Conservation (phyloP, 73 alveolate species). For the Breviolum minutum region DNA sequence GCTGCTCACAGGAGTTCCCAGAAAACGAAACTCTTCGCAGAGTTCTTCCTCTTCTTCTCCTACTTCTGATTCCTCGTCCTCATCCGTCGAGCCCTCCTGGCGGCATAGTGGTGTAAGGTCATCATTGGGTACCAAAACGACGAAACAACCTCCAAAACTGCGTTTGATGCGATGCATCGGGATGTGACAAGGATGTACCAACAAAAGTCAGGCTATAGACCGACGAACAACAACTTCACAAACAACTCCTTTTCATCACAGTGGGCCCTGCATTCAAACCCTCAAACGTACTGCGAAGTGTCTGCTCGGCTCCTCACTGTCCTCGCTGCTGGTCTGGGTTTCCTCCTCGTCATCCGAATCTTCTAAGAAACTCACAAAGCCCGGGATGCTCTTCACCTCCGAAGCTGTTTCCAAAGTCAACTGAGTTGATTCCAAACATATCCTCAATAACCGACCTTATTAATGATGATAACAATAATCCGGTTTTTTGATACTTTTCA, state of each 20-base stretch:
- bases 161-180: too few species aligned
- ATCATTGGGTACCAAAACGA: neutral
- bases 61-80: slow-evolving; percentile 33
- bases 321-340: neutral
- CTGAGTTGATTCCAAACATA: too few species aligned
- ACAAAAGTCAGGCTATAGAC: too few species aligned
- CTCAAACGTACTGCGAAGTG: neutral
- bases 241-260: too few species aligned
- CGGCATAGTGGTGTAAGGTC: neutral
- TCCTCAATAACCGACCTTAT: too few species aligned
- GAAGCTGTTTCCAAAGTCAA: neutral
- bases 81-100: slow-evolving; percentile 8
- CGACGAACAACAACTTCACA: too few species aligned
- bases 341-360: slow-evolving; percentile 3
- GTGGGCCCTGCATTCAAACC: neutral
- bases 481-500: too few species aligned
- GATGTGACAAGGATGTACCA: too few species aligned
- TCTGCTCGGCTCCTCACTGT: neutral
- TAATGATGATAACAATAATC: too few species aligned
- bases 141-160: too few species aligned
- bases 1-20: slow-evolving; percentile 51
- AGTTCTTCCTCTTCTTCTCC: slow-evolving; percentile 34
- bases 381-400: slow-evolving; percentile 33
- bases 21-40: slow-evolving; percentile 24
- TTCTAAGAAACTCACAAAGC: slow-evolving; percentile 43